Evolutionary conservation across 1,284 basidiomycete genomes (phyloP), one percentile per base, ranked within the genome.

Genomic region (Cutaneotrichosporon spelunceum): DNA sequence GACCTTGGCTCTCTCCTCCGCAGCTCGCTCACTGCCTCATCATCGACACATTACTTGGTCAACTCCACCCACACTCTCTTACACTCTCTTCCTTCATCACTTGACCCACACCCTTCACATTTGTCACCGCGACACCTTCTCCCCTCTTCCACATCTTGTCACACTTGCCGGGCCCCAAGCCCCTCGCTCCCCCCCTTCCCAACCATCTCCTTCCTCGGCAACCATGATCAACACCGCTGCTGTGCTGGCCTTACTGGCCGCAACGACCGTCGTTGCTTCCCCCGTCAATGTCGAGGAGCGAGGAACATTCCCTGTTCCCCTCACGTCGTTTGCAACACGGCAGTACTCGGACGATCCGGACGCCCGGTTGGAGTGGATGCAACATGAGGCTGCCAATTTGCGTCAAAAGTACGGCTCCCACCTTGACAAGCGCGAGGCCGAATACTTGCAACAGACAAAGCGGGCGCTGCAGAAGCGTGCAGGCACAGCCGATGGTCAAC

Each of bases 361-460:
- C 6, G 69, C 65, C 11, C 66, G 70, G 8, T 63, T 67, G 50
- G 66, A 59, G n/a, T 76, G 73, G 73, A 59, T 74, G 23, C 62
- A 67, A 36, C 59, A 60, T n/a, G 67, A 75, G 57, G 72, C 71
- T 1, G 56, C 62, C 45, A 61, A 56, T 11, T 47, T 75, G 49
- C 66, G 76, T 26, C 56, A 56, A 11, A 78, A 78, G 63, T 76
- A 76, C 61, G 59, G 57, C 1, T 3, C 29, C 3, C 68, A 71
- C 53, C 66, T 76, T n/a, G 62, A 59, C 33, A 64, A 69, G 50
- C 62, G 61, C 27, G 66, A 65, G 16, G 48, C 62, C 63, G 66
- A 69, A 39, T 27, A 66, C 30, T 16, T 55, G 24, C 14, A 55
- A 19, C 23, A 44, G 57, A 48, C 56, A 24, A 47, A 47, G 45